Evolutionary conservation across 768 basidiomycete species (phyloP).

Genomic region (Naganishia vishniacii): DNA sequence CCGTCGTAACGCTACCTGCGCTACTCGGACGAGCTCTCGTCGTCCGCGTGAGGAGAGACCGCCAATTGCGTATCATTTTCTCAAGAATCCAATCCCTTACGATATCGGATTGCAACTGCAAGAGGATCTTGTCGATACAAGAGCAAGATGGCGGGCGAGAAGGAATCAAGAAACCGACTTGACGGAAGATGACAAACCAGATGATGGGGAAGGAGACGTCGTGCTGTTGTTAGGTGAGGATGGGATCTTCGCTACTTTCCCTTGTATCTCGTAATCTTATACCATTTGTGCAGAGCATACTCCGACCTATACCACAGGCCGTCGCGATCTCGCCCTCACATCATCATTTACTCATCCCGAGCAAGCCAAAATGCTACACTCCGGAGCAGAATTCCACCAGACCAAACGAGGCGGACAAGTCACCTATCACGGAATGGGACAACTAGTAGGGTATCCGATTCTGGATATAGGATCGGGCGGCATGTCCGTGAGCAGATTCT

Average conservation of each 20-base stretch:
- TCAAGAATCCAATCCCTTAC: slow-evolving; percentile 74
- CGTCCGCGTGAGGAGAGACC: neutral
- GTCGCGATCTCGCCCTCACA: slow-evolving; percentile 61
- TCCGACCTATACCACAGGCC: slow-evolving; percentile 92
- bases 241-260: slow-evolving; percentile 5
- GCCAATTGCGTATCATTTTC: slow-evolving; percentile 72
- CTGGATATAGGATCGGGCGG: slow-evolving; percentile 78
- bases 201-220: slow-evolving; percentile 35
- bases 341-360: slow-evolving; percentile 52
- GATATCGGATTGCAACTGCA: slow-evolving; percentile 49
- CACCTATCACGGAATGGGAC: slow-evolving; percentile 96
- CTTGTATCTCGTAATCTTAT: slow-evolving; percentile 26
- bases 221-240: slow-evolving; percentile 45
- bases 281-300: slow-evolving; percentile 60
- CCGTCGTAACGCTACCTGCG: neutral
- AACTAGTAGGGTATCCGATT: slow-evolving; percentile 90
- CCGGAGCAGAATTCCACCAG: slow-evolving; percentile 82
- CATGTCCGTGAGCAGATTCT: slow-evolving; percentile 37
- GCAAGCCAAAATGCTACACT: slow-evolving; percentile 58
- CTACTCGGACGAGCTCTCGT: neutral
- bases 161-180: slow-evolving; percentile 28
- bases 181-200: slow-evolving; percentile 11
- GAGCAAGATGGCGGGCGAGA: slow-evolving; percentile 29
- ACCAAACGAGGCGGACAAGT: slow-evolving; percentile 84
- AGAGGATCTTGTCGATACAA: slow-evolving; percentile 42